Evolutionary conservation across 495 filamentous ascomycete genomes (phyloP), one percentile per base, ranked within the genome.

Genomic region (Penicillium crystallinum): DNA sequence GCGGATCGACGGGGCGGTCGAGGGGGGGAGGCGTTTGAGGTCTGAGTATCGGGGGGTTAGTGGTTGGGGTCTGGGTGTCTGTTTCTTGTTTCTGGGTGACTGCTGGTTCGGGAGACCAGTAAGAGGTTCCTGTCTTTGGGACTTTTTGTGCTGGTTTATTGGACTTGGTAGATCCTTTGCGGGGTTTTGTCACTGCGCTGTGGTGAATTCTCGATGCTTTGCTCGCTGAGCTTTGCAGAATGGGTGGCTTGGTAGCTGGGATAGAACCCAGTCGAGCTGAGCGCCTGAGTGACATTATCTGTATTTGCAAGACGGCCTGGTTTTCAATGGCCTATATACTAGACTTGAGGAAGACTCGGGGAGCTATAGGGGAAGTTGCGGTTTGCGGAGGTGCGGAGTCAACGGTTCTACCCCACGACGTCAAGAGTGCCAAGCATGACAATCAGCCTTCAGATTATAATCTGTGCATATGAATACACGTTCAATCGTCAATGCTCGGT

Each of bases 1-100:
- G 80, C 21, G 82, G 82, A 51, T 82, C 79, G 27, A 81, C 81
- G n/a, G 81, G 81, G 18, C 82, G 78, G 41, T 81, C 66, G 22
- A 72, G 67, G 1, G 71, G 69, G 21, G 72, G 67, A 35, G 76
- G 76, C 15, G 73, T 77, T 25, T 59, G 41, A 35, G 53, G 64
- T 60, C 68, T 68, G 58, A 45, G 49, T 29, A 45, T 65, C 25
- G 41, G 14, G 46, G 31, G 25, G 54, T 52, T 54, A 44, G 54
- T 38, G 50, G 49, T 50, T 44, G 59, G 42, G 35, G 48, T 52
- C 18, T 55, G 56, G 29, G 62, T 54, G 39, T 25, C 37, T 46
- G 29, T 40, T 39, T 46, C 31, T 53, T 52, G 54, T 27, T 44
- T 38, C 11, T 35, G 23, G 22, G 43, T 11, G 2, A 48, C 23